Percentiles rank a stretch among this genome's conserved stretches.
Evolutionary conservation across 495 filamentous ascomycete genomes (phyloP).

Genomic region (Penicillium ochrochloron): DNA sequence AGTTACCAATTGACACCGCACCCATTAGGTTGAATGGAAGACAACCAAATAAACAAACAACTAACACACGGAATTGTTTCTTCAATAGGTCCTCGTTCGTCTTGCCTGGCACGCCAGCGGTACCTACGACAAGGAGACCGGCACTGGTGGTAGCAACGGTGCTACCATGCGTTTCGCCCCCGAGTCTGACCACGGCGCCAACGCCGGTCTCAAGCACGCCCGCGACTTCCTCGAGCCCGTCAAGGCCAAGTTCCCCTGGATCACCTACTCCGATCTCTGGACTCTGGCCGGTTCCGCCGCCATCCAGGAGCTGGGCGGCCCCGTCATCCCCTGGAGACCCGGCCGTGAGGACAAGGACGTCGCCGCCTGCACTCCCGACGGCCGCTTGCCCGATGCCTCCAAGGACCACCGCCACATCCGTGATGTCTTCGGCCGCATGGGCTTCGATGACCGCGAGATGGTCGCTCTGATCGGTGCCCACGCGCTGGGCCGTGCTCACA

Average conservation of each 20-base stretch:
- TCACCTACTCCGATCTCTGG: slow-evolving; percentile 95
- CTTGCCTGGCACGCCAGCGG: slow-evolving; percentile 88
- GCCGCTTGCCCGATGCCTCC: slow-evolving; percentile 87
- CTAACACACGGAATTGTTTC: background rate
- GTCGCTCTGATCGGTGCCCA: slow-evolving; percentile 90
- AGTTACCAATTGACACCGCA: slow-evolving; percentile 22
- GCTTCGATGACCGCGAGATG: slow-evolving; percentile 96
- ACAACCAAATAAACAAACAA: background rate
- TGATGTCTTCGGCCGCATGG: slow-evolving; percentile 95
- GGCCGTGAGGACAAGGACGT: slow-evolving; percentile 84
- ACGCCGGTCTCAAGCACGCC: slow-evolving; percentile 85
- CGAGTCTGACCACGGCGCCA: slow-evolving; percentile 90
- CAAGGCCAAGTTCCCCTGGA: slow-evolving; percentile 92
- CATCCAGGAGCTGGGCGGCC: slow-evolving; percentile 95
- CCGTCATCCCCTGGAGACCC: slow-evolving; percentile 85
- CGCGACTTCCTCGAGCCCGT: slow-evolving; percentile 92
- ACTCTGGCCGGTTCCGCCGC: slow-evolving; percentile 84
- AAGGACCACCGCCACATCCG: slow-evolving; percentile 85
- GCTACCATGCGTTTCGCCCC: slow-evolving; percentile 97
- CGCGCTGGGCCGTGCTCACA: slow-evolving; percentile 90
- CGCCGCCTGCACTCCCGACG: slow-evolving; percentile 90
- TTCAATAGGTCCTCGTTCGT: slow-evolving; percentile 67
- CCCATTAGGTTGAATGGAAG: too few relatives aligned
- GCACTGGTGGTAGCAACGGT: slow-evolving; percentile 92
- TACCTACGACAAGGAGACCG: slow-evolving; percentile 87